phyloP scores from a whole-genome alignment of 2,329 filamentous ascomycete species.

The Neopestalotiopsis sp. region DNA sequence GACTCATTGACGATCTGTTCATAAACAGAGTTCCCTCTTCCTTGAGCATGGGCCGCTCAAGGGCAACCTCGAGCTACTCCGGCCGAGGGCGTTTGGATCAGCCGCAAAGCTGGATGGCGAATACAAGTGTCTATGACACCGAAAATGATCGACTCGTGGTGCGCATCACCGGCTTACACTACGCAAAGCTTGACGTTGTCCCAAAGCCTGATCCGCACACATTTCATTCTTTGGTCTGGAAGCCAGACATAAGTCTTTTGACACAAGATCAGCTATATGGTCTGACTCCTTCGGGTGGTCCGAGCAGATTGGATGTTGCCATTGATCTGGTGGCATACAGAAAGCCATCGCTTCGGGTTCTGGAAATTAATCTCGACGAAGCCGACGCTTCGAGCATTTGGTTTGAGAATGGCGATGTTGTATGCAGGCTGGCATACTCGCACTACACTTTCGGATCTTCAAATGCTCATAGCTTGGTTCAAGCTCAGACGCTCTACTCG shows the following conservation, averaged over 20 bases:
- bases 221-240: slow-evolving; percentile 26
- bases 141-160: slow-evolving; percentile 26
- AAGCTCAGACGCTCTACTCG: no score
- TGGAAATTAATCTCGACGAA: slow-evolving; percentile 4
- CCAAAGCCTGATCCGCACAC: slow-evolving; percentile 28
- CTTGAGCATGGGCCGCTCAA: neutral
- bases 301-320: neutral
- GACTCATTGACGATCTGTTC: slow-evolving; percentile 22
- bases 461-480: no score
- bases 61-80: slow-evolving; percentile 12
- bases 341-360: neutral
- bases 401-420: neutral
- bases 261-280: slow-evolving; percentile 19
- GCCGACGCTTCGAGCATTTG: neutral
- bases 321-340: neutral
- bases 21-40: slow-evolving; percentile 18
- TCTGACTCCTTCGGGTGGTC: neutral
- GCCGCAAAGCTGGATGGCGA: slow-evolving; percentile 20
- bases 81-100: slow-evolving; percentile 23
- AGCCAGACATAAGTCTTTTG: slow-evolving; percentile 29
- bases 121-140: slow-evolving; percentile 22
- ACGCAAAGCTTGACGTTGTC: slow-evolving; percentile 26
- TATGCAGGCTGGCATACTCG: no score
- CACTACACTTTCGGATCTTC: no score
- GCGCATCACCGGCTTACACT: slow-evolving; percentile 26